Evolutionary conservation across 2,329 filamentous ascomycete genomes (phyloP), one percentile per base, ranked within the genome.

Genomic region (Colletotrichum siamense): DNA sequence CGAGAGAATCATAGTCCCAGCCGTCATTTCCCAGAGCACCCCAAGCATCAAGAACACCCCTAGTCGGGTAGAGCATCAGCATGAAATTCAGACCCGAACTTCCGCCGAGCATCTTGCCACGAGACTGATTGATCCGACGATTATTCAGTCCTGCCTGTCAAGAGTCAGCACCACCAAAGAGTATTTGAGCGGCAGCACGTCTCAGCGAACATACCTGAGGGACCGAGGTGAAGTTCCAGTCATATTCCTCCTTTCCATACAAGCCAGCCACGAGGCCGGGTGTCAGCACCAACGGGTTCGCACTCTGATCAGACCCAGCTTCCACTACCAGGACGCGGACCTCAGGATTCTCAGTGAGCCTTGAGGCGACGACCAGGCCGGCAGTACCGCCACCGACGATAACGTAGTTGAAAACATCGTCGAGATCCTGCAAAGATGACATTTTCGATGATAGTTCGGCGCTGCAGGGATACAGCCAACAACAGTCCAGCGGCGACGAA

Each of bases 361-460:
- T 82, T n/a, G 81, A 82, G 24, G 82, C 82, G 22, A 85, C 77
- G 22, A 84, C 83, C 12, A 82, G 80, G n/a, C 83, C 83, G 0
- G 82, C 76, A 4, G 83, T 82, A 13, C 83, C 83, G 30, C 83
- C 83, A 8, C 83, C 82, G 3, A 83, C 81, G 39, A 83, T 78
- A 26, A 82, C 74, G 66, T 83, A 83, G 70, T 84, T 22, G 32
- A 68, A 72, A n/a, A 24, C 16, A 32, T 36, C 15, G 34, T 69
- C 68, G 26, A 70, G 16, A 34, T 5, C 24, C 28, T 73, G 15
- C 7, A 30, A 30, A 26, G 52, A 36, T 26, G 62, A 0, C 73
- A 72, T 75, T 22, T 52, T 52, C n/a, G 26, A 62, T 44, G 15
- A 26, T 22, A 13, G 9, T n/a, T 59, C 18, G 8, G 16, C 18